Evolutionary conservation across 495 filamentous ascomycete species (phyloP).

Genomic region (Rhypophila decipiens): DNA sequence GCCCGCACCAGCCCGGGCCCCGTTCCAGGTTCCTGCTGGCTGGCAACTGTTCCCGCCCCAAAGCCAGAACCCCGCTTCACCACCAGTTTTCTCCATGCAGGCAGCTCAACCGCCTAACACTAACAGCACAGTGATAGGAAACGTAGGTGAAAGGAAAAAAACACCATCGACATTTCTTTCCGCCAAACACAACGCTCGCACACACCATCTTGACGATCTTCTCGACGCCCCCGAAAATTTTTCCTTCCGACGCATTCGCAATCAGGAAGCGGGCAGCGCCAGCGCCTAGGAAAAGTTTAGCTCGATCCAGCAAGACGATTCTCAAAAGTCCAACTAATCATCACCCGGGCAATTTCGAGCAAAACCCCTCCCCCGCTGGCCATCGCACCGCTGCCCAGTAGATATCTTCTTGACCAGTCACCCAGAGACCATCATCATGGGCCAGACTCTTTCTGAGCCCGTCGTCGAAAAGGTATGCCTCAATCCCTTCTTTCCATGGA

Average conservation of each 20-base stretch:
- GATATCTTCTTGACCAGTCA: slow-evolving; percentile 18
- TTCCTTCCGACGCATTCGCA: slow-evolving; percentile 8
- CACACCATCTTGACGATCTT: background rate
- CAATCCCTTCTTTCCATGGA: slow-evolving; percentile 4
- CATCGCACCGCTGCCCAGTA: slow-evolving; percentile 7
- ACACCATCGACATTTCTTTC: no score
- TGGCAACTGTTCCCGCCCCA: slow-evolving; percentile 2
- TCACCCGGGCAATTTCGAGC: slow-evolving; percentile 5
- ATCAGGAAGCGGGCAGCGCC: slow-evolving; percentile 8
- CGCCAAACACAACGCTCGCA: background rate
- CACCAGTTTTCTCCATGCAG: slow-evolving; percentile 21
- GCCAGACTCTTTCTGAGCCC: slow-evolving; percentile 98
- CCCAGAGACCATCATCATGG: slow-evolving; percentile 54
- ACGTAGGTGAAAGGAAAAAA: slow-evolving; percentile 9
- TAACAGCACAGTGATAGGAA: background rate
- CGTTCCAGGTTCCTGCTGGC: background rate
- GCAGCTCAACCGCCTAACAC: slow-evolving; percentile 4
- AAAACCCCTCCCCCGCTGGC: slow-evolving; percentile 4
- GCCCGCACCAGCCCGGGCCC: no score
- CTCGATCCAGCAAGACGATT: no score
- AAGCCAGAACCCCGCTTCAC: slow-evolving; percentile 16
- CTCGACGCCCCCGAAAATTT: background rate
- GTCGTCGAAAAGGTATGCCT: slow-evolving; percentile 92
- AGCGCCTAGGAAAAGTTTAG: slow-evolving; percentile 4
- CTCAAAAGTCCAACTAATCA: background rate